Conservation (phyloP, 345 rosid genomes). For the Angophora floribunda region DNA sequence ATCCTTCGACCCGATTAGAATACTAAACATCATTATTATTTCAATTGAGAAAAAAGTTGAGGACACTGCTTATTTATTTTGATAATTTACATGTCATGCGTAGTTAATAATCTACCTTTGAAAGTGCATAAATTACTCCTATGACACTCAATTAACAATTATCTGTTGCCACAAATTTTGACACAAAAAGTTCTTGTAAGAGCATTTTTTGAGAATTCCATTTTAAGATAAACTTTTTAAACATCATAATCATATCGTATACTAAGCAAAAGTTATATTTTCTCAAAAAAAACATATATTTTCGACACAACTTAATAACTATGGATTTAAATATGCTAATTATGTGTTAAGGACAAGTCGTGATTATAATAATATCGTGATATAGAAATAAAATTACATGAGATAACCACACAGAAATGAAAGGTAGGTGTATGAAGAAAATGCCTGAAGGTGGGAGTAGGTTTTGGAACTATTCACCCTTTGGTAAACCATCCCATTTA, state of each 20-base stretch:
- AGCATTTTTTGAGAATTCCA: neutral
- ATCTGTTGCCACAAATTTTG: neutral
- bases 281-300: neutral
- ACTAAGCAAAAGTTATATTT: neutral
- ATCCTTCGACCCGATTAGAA: neutral
- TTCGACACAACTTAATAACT: neutral
- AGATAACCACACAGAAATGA: neutral
- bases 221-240: neutral
- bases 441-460: neutral
- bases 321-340: neutral
- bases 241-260: neutral
- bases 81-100: neutral
- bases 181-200: neutral
- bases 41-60: neutral
- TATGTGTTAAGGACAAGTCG: neutral
- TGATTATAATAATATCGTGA: fast-evolving
- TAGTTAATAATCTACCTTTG: neutral
- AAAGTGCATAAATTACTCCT: neutral
- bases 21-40: neutral
- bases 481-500: neutral
- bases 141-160: neutral
- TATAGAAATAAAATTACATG: neutral
- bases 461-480: neutral
- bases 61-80: neutral
- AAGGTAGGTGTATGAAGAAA: neutral